Percentiles rank a stretch among this genome's conserved stretches.
These are phyloP conservation scores for Eurotiales sp. DNA, from an alignment of 2,329 filamentous ascomycete species.

Conservation along the genomic window DNA sequence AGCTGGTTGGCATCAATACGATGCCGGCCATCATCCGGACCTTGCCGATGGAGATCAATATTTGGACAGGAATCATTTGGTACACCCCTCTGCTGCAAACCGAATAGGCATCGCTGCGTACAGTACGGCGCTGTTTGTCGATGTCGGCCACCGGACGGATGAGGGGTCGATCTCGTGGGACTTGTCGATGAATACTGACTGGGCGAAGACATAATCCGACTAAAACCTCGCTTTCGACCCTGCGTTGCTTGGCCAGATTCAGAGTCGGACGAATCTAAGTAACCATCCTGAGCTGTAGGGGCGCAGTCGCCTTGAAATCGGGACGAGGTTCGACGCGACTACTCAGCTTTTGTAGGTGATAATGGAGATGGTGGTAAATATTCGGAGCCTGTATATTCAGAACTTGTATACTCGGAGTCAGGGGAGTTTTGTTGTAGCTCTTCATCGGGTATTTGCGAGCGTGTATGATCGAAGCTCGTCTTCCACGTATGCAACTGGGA, in stretches of 20 bases:
- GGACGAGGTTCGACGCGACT: conserved; percentile 17
- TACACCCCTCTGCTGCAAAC: conserved; percentile 18
- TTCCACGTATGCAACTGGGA: conserved; percentile 20
- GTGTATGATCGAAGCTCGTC: conserved; percentile 20
- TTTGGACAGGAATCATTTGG: conserved; percentile 27
- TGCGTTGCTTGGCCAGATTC: conserved; percentile 16
- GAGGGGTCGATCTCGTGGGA: conserved; percentile 8
- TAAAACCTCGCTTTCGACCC: conserved; percentile 22
- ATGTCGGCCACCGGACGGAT: conserved; percentile 11
- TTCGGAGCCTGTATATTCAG: conserved; percentile 19
- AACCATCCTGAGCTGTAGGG: neutral
- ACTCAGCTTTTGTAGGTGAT: too few relatives aligned
- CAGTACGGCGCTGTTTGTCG: conserved; percentile 21
- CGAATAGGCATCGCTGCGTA: conserved; percentile 27
- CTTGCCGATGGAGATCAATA: conserved; percentile 18
- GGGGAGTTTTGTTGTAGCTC: conserved; percentile 19
- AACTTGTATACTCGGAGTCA: conserved; percentile 19
- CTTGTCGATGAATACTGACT: conserved; percentile 12
- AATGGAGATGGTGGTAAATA: conserved; percentile 19
- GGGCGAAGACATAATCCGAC: conserved; percentile 22
- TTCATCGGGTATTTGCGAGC: conserved; percentile 19
- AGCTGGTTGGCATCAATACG: conserved; percentile 18
- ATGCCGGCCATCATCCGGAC: conserved; percentile 16
- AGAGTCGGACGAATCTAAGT: conserved; percentile 12
- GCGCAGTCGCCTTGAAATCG: conserved; percentile 19